Percentiles rank a stretch among this genome's conserved stretches.
phyloP scores from a whole-genome alignment of 106 monocot species.

The Ottelia alismoides region DNA sequence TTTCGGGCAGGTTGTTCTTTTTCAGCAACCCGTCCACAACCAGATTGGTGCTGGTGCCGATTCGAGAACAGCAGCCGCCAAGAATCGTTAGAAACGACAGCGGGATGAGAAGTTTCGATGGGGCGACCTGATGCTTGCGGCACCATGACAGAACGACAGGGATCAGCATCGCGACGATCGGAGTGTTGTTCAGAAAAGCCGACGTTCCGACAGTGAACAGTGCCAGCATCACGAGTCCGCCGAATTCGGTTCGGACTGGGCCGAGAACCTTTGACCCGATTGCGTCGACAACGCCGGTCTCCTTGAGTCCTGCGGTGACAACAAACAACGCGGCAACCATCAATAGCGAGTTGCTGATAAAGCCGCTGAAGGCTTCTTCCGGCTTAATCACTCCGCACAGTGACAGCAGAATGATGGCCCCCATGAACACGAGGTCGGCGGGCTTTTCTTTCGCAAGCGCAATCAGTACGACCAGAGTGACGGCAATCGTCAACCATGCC shows the following conservation, averaged over 20 bases:
- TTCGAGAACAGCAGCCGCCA: neutral
- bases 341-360: neutral
- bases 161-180: neutral
- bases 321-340: neutral
- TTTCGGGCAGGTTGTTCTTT: neutral
- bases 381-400: neutral
- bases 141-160: neutral
- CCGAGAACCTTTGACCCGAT: neutral
- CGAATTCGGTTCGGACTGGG: neutral
- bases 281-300: neutral
- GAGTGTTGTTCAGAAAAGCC: neutral
- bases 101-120: neutral
- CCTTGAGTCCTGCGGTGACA: neutral
- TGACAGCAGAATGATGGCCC: too few species aligned
- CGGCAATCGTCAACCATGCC: too few species aligned
- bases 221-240: neutral
- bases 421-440: too few species aligned
- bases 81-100: neutral
- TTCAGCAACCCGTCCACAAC: neutral
- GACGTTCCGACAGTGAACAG: neutral
- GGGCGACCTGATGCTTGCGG: neutral
- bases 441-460: too few species aligned
- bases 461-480: too few species aligned
- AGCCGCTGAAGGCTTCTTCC: neutral
- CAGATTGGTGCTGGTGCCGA: neutral